These are phyloP conservation scores for Trichoderma reesei DNA, from an alignment of 495 filamentous ascomycete species.

Conservation along the genomic window DNA sequence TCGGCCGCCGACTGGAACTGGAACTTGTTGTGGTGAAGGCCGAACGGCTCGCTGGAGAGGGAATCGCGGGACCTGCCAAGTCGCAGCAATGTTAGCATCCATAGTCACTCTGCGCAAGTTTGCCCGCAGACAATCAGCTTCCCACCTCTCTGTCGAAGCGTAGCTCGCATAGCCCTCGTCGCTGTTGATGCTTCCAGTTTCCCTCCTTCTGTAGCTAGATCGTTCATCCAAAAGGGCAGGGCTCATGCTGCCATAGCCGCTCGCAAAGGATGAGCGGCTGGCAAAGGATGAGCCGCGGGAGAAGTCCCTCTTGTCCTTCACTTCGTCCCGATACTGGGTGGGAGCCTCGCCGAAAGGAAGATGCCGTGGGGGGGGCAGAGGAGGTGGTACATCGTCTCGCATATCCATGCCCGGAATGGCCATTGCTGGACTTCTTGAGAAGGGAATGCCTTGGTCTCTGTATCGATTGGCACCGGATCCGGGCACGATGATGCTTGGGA, in stretches of 20 bases:
- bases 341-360: conserved; percentile 28
- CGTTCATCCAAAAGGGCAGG: conserved; percentile 19
- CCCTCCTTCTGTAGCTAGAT: conserved; percentile 18
- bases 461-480: conserved; percentile 1
- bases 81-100: not conserved
- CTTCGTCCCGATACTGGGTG: conserved; percentile 17
- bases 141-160: conserved; percentile 23
- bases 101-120: conserved; percentile 2
- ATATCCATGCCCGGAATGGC: conserved; percentile 21
- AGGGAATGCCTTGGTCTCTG: not conserved
- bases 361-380: conserved; percentile 38
- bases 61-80: conserved; percentile 20
- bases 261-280: conserved; percentile 9
- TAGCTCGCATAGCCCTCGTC: conserved; percentile 47
- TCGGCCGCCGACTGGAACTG: conserved; percentile 52
- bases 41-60: conserved; percentile 21
- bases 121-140: not conserved
- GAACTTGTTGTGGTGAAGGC: conserved; percentile 36
- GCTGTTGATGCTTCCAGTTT: conserved; percentile 20
- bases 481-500: conserved; percentile 3
- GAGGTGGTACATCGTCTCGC: conserved; percentile 34
- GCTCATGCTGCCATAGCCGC: conserved; percentile 15
- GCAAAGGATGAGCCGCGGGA: conserved; percentile 9
- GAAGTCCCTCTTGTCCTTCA: conserved; percentile 18
- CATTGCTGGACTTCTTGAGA: conserved; percentile 18